These are phyloP conservation scores for Nemania sp. DNA, from an alignment of 2,329 filamentous ascomycete species.

Conservation along the genomic window DNA sequence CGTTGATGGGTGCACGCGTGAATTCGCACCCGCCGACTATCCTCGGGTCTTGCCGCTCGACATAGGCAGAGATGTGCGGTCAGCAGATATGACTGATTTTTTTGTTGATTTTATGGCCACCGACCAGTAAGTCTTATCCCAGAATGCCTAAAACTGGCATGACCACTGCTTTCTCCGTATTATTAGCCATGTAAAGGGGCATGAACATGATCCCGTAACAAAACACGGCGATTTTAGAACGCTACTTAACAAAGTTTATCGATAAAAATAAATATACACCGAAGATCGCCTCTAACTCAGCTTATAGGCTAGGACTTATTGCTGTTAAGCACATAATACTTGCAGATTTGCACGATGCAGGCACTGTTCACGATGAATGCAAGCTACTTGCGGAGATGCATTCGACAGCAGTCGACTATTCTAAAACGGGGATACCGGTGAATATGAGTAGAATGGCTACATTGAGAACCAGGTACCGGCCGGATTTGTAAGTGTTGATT, in stretches of 20 bases:
- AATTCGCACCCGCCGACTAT: constrained; percentile 76
- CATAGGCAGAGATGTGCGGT: constrained; percentile 70
- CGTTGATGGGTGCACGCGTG: constrained; percentile 53
- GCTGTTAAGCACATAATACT: constrained; percentile 73
- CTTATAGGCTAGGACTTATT: constrained; percentile 60
- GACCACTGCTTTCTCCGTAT: background rate
- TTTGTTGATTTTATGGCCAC: constrained; percentile 70
- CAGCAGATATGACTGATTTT: constrained; percentile 79
- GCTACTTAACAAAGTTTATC: background rate
- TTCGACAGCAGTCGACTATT: constrained; percentile 80
- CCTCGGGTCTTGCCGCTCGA: constrained; percentile 66
- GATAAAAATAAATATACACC: no score
- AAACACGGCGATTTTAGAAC: background rate
- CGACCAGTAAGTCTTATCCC: constrained; percentile 45
- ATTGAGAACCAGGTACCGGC: constrained; percentile 55
- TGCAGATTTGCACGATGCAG: constrained; percentile 66
- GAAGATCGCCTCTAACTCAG: background rate
- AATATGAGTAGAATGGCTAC: constrained; percentile 59
- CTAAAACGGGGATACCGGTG: constrained; percentile 76
- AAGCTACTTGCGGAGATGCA: constrained; percentile 70
- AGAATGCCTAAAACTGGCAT: background rate
- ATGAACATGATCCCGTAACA: background rate
- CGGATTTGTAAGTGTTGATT: constrained; percentile 64
- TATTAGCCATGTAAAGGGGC: background rate
- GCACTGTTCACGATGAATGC: constrained; percentile 66